Base-by-base conservation (phyloP, 352 stramenopile genomes). In the Globisporangium mamillatum region DNA sequence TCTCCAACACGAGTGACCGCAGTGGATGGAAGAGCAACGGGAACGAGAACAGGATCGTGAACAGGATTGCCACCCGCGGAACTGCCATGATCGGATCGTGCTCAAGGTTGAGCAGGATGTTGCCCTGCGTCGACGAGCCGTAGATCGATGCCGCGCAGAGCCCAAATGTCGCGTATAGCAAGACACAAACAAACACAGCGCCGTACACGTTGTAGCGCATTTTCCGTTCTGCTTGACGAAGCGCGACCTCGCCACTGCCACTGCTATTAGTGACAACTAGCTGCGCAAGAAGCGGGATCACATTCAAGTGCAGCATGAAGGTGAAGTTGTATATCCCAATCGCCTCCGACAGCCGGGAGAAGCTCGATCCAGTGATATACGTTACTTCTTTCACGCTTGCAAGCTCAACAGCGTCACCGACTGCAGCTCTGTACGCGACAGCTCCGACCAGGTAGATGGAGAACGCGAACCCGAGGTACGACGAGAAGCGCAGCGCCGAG, bases 251-350 rank as follows among this genome's bases (percentile, higher is more conserved):
- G 16, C 20, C 56, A 41, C 54, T 60, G 18, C 29, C 22, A 60
- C 67, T 70, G 32, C 14, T 54, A 16, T 64, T 63, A 55, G 60
- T 58, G 27, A 75, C 57, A 50, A 90, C 77, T 16, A 90, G 70
- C 56, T 91, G 84, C 3, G 76, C 79, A 10, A 90, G 74, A 9
- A 93, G 67, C 29, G 86, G 86, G 63, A 93, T 88, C 57, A 93
- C 82, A 55, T 93, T 93, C 58, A 93, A 63, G 24, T 93, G 86
- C 48, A 92, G 72, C 82, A 93, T 91, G 69, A 92, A 93, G 8
- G 84, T 89, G 65, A 92, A 94, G 64, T 94, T 94, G 78, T 92
- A 94, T 63, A 94, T 91, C 22, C 82, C 83, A 38, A 91, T 81
- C 32, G 76, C 75, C 62, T 92, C 82, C 2, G 85, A 81, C 8